A percentile compares a stretch with the other conserved stretches of the same genome.
phyloP scores from a whole-genome alignment of 768 basidiomycete genomes.

The Rhodotorula diobovata region DNA sequence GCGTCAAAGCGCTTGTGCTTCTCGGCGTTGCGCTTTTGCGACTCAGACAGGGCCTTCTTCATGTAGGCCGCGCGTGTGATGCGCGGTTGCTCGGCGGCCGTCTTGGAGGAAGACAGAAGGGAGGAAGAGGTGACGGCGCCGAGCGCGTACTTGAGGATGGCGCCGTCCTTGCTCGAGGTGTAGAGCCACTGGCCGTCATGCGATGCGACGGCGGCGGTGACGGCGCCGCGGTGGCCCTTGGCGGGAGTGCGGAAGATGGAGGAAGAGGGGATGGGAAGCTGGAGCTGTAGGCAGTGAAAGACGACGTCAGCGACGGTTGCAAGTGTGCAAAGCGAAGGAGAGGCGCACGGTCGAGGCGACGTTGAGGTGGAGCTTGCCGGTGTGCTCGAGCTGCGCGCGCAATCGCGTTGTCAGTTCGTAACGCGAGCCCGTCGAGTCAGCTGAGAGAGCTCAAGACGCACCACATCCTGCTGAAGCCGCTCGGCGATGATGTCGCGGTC shows the following conservation, averaged over 20 bases:
- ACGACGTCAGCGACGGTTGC: not conserved
- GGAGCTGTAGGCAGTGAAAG: not conserved
- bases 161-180: conserved; percentile 84
- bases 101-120: conserved; percentile 43
- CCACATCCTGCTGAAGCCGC: conserved; percentile 83
- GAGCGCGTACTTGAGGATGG: conserved; percentile 80
- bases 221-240: conserved; percentile 67
- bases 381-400: conserved; percentile 59
- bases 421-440: too few species aligned
- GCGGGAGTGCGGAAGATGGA: conserved; percentile 51
- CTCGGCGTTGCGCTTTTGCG: conserved; percentile 22
- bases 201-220: conserved; percentile 75
- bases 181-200: conserved; percentile 71
- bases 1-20: conserved; percentile 18
- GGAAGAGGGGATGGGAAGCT: conserved; percentile 49
- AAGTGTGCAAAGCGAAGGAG: not conserved
- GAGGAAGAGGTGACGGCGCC: conserved; percentile 48
- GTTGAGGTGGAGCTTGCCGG: conserved; percentile 78
- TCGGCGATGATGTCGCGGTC: conserved; percentile 88
- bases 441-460: conserved; percentile 39
- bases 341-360: conserved; percentile 57
- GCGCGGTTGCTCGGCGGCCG: conserved; percentile 6
- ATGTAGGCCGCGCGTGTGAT: conserved; percentile 44
- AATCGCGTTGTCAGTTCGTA: not conserved
- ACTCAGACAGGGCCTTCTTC: conserved; percentile 19